These are phyloP conservation scores for Pseudocercospora fuligena DNA, from an alignment of 2,329 filamentous ascomycete species.

Conservation along the genomic window DNA sequence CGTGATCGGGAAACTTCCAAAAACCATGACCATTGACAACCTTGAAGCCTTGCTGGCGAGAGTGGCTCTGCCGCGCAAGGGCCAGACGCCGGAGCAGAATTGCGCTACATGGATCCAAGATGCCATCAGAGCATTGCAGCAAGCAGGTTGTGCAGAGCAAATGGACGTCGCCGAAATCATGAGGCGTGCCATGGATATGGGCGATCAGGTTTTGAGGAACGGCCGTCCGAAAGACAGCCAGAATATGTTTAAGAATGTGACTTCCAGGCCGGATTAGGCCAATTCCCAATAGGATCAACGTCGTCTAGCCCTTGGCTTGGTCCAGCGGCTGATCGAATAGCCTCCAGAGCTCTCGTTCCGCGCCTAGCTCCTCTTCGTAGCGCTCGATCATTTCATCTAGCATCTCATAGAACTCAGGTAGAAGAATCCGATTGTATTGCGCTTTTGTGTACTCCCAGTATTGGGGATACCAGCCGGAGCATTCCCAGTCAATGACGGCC, in stretches of 20 bases:
- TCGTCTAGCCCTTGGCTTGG: neutral
- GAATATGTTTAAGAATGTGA: too few relatives aligned
- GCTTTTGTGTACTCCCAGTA: conserved; percentile 32
- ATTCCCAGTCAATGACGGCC: conserved; percentile 28
- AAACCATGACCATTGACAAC: neutral
- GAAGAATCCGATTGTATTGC: conserved; percentile 13
- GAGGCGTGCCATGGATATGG: neutral
- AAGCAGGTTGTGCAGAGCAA: neutral
- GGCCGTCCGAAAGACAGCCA: too few relatives aligned
- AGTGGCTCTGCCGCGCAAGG: neutral
- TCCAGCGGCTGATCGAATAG: conserved; percentile 16
- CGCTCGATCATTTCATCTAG: conserved; percentile 11
- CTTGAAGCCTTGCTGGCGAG: neutral
- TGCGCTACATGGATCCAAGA: neutral
- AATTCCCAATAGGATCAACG: too few relatives aligned
- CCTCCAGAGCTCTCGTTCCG: conserved; percentile 20
- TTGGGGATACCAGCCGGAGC: conserved; percentile 30
- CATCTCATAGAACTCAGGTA: conserved; percentile 23
- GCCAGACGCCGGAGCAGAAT: neutral
- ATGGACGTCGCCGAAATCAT: neutral
- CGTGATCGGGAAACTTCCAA: neutral
- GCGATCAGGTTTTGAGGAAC: too few relatives aligned
- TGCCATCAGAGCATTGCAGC: neutral
- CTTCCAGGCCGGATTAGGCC: too few relatives aligned
- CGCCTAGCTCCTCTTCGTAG: conserved; percentile 23